Conservation (phyloP, 192 early-diverging fungal genomes). For the Umbelopsis sp. region DNA sequence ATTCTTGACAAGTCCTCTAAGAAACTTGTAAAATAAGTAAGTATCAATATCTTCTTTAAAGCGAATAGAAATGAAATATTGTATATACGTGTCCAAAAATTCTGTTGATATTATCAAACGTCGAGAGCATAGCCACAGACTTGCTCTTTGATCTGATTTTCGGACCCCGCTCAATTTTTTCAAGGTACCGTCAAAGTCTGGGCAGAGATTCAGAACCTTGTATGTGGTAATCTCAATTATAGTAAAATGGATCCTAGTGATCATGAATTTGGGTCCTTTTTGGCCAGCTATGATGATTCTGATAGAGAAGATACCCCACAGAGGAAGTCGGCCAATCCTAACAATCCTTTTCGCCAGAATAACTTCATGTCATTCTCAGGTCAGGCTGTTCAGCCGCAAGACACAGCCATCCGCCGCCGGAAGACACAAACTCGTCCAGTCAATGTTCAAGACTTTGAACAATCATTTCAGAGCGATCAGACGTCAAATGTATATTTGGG, state of each 20-base stretch:
- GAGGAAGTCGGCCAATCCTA: background rate
- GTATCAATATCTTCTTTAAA: too few species aligned
- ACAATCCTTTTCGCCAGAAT: constrained; percentile 6
- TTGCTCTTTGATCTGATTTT: too few species aligned
- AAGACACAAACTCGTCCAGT: constrained; percentile 7
- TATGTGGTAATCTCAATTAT: background rate
- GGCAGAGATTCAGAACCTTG: background rate
- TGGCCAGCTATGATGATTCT: constrained; percentile 1
- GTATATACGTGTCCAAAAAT: too few species aligned
- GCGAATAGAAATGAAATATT: too few species aligned
- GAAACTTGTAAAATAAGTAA: too few species aligned
- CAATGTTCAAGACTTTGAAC: constrained; percentile 6
- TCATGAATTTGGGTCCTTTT: constrained; percentile 10
- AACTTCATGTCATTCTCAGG: constrained; percentile 10
- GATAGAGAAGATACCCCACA: background rate
- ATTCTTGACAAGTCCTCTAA: too few species aligned
- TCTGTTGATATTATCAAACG: too few species aligned
- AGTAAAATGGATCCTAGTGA: constrained; percentile 8
- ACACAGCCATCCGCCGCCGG: background rate
- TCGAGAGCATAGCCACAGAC: too few species aligned
- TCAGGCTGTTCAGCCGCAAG: background rate
- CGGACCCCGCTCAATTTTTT: too few species aligned
- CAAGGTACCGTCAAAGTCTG: too few species aligned
- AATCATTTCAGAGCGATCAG: background rate
- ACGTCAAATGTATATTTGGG: background rate